phyloP scores from a whole-genome alignment of 345 rosid genomes.

The Heritiera littoralis region DNA sequence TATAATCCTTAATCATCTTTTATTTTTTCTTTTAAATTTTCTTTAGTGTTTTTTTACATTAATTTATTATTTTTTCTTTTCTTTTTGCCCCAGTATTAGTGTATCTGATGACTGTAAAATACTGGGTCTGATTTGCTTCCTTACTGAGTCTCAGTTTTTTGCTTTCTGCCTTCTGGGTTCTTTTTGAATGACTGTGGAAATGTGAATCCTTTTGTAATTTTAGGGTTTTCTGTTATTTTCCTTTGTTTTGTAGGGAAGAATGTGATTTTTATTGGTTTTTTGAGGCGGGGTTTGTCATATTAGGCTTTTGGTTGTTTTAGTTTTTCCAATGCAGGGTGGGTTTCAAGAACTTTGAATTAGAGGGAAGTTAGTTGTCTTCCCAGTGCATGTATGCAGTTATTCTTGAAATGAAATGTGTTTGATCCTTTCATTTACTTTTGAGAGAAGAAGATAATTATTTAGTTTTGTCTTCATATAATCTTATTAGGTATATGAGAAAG shows the following conservation, averaged over 20 bases:
- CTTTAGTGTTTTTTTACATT: not conserved
- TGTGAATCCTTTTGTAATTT: conserved; percentile 1
- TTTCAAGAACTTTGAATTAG: conserved; percentile 15
- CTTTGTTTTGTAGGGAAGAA: not conserved
- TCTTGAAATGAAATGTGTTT: not conserved
- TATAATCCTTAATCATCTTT: not conserved
- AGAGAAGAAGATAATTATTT: not conserved
- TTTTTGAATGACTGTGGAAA: not conserved
- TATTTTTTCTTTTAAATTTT: not conserved
- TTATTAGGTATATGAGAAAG: not conserved
- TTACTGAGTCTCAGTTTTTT: not conserved
- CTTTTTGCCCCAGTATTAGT: not conserved
- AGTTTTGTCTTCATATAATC: conserved; percentile 3
- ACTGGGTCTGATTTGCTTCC: conserved; percentile 6
- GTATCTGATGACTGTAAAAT: not conserved
- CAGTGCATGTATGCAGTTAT: conserved; percentile 1
- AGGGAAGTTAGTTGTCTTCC: conserved; percentile 10
- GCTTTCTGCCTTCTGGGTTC: conserved; percentile 3
- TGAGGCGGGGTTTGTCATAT: not conserved
- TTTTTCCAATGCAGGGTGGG: not conserved
- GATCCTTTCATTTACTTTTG: not conserved
- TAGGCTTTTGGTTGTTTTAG: not conserved
- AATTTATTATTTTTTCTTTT: not conserved
- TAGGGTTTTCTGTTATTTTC: conserved; percentile 3
- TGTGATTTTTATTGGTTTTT: not conserved